These are phyloP conservation scores for Aspergillus felis DNA, from an alignment of 2,329 filamentous ascomycete species.

Conservation along the genomic window DNA sequence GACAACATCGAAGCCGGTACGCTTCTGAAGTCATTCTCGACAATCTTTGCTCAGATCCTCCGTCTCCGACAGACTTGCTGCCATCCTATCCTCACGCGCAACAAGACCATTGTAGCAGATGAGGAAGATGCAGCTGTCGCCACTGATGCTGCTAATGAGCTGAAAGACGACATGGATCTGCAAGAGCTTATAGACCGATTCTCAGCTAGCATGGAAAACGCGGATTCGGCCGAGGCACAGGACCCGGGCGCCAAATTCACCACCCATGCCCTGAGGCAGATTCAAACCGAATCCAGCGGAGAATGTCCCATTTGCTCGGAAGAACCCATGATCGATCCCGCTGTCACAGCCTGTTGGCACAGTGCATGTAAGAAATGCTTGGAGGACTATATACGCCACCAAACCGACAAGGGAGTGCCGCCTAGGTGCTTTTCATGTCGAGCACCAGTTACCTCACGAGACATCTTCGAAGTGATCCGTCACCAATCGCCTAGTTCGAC, in stretches of 20 bases:
- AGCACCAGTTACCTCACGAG: slow-evolving; percentile 72
- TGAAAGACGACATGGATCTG: slow-evolving; percentile 95
- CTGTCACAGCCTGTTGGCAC: slow-evolving; percentile 96
- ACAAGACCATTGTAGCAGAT: slow-evolving; percentile 77
- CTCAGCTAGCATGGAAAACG: slow-evolving; percentile 62
- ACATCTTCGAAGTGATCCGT: slow-evolving; percentile 88
- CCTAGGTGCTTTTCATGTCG: slow-evolving; percentile 90
- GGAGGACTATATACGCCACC: slow-evolving; percentile 83
- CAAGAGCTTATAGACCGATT: slow-evolving; percentile 81
- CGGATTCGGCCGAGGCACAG: slow-evolving; percentile 43
- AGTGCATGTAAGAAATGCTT: slow-evolving; percentile 92
- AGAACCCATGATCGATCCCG: slow-evolving; percentile 91
- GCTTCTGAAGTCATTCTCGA: slow-evolving; percentile 90
- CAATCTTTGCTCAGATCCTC: slow-evolving; percentile 94
- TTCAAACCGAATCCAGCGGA: slow-evolving; percentile 79
- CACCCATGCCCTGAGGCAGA: slow-evolving; percentile 82
- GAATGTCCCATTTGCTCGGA: slow-evolving; percentile 95
- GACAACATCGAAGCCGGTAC: slow-evolving; percentile 88
- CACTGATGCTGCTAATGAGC: slow-evolving; percentile 72
- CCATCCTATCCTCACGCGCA: slow-evolving; percentile 84
- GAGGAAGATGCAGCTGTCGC: slow-evolving; percentile 77
- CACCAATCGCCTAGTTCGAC: slow-evolving; percentile 52
- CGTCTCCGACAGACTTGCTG: slow-evolving; percentile 91
- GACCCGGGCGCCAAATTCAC: slow-evolving; percentile 71
- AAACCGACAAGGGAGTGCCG: slow-evolving; percentile 69